Evolutionary conservation across 495 filamentous ascomycete genomes (phyloP), one percentile per base, ranked within the genome.

Genomic region (Tuber calosporum): DNA sequence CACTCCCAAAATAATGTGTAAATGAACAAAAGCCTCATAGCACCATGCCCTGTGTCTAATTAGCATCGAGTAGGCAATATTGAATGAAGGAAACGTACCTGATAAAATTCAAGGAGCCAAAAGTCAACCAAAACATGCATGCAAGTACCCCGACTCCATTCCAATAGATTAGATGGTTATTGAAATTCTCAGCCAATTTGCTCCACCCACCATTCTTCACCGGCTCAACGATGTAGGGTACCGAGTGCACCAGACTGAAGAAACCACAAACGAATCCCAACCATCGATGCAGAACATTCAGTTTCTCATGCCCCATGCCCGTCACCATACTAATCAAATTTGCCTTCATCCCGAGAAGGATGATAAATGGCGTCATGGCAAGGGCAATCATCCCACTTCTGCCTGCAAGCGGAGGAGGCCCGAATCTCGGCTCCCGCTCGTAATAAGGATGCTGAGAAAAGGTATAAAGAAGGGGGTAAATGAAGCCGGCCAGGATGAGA

Each of bases 271-370:
- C 84, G 79, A 95, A 96, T n/a, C 89, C 91, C 37, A 89, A 87
- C 95, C 95, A 98, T 75, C 94, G 89, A 84, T 98, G 94, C 72
- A 98, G 86, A 41, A 96, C 92, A 78, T 97, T 97, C 70, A 98
- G 86, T 39, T 95, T 86, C 83, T 98, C 94, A 69, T 94, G 94
- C 6, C 93, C 91, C 78, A 98, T 93, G 17, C 94, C 94, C 7
- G 94, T 97, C 73, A 97, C 84, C 76, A 96, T 83, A 6, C 89
- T 90, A 68, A 98, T 88, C 36, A 97, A 77, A 82, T 97, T 98
- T 26, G 92, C 90, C 82, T 97, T 97, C 85, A 93, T 96, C 80
- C 91, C 92, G 20, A 94, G 88, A 8, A 90, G 93, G 34, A 97
- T 83, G 71, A 97, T 93, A 92, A 94, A 98, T 7, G 94, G 94